phyloP scores from a whole-genome alignment of 495 filamentous ascomycete species.

The Talaromyces nanjingensis region DNA sequence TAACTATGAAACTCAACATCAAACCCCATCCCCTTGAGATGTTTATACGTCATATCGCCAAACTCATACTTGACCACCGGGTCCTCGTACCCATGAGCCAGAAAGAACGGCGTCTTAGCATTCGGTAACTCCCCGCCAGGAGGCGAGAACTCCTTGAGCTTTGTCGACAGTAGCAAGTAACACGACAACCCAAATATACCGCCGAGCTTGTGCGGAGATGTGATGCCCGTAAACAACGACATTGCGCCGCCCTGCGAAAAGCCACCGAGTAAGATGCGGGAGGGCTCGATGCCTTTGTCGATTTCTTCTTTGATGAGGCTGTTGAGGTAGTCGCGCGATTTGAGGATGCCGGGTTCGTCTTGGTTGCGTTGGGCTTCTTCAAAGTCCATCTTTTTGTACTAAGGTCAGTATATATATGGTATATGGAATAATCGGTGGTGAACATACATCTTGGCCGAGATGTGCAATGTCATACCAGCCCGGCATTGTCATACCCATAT shows the following conservation, averaged over 20 bases:
- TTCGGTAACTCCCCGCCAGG: conserved; percentile 52
- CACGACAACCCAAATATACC: conserved; percentile 82
- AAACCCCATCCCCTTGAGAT: conserved; percentile 58
- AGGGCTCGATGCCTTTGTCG: conserved; percentile 70
- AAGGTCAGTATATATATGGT: conserved; percentile 1
- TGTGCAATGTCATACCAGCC: conserved; percentile 90
- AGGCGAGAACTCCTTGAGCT: conserved; percentile 59
- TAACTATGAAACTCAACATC: conserved; percentile 71
- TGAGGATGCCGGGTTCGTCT: conserved; percentile 75
- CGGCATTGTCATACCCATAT: conserved; percentile 76
- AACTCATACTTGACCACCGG: conserved; percentile 59
- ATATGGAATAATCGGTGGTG: no score
- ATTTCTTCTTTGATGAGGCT: conserved; percentile 75
- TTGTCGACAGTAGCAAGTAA: conserved; percentile 70
- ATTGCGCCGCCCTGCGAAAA: conserved; percentile 60
- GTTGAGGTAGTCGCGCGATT: conserved; percentile 69
- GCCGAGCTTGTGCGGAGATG: conserved; percentile 65
- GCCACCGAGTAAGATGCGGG: conserved; percentile 75
- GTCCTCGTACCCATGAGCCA: conserved; percentile 78
- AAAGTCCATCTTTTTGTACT: conserved; percentile 21
- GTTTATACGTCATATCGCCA: conserved; percentile 56
- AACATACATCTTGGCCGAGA: conserved; percentile 28
- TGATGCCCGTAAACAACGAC: conserved; percentile 60
- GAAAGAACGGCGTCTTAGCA: conserved; percentile 75
- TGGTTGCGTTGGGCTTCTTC: conserved; percentile 48